Conservation (phyloP, 1,139 yeast species). For the Meyerozyma sp. region DNA sequence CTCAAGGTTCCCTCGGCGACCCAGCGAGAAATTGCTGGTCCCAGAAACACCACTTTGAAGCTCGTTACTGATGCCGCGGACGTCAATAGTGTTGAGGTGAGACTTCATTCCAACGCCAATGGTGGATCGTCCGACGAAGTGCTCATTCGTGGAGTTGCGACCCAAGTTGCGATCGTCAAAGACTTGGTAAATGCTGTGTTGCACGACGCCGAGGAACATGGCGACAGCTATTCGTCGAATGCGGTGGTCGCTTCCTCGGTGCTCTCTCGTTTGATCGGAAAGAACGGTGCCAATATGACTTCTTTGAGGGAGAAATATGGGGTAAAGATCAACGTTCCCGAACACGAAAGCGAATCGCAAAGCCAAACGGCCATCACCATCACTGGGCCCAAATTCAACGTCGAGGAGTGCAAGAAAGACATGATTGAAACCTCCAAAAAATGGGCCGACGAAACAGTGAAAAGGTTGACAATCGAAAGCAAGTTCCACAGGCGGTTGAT, state of each 20-base stretch:
- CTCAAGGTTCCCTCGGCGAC: conserved; percentile 49
- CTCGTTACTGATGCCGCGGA: conserved; percentile 39
- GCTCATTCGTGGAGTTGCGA: conserved; percentile 55
- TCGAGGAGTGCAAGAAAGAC: conserved; percentile 63
- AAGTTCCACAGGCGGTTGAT: conserved; percentile 79
- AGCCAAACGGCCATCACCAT: conserved; percentile 52
- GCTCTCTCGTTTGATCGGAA: conserved; percentile 82
- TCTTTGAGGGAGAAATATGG: conserved; percentile 72
- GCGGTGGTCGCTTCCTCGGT: conserved; percentile 58
- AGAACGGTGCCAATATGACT: conserved; percentile 72
- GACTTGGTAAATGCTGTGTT: conserved; percentile 51
- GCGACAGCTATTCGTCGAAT: conserved; percentile 51
- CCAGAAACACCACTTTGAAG: conserved; percentile 52
- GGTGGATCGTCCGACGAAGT: conserved; percentile 51
- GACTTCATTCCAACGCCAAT: conserved; percentile 34
- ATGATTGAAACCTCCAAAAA: conserved; percentile 59
- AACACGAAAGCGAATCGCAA: conserved; percentile 23
- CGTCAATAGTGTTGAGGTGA: conserved; percentile 34
- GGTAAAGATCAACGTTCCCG: conserved; percentile 64
- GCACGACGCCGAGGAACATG: conserved; percentile 57
- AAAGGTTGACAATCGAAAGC: conserved; percentile 63
- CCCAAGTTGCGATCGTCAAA: conserved; percentile 49
- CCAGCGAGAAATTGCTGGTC: conserved; percentile 57
- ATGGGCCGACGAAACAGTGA: conserved; percentile 77
- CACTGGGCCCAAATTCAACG: conserved; percentile 76